Percentiles rank a stretch among this genome's conserved stretches.
phyloP scores from a whole-genome alignment of 192 early-diverging fungal genomes.

The Rhizophagus prolifer region DNA sequence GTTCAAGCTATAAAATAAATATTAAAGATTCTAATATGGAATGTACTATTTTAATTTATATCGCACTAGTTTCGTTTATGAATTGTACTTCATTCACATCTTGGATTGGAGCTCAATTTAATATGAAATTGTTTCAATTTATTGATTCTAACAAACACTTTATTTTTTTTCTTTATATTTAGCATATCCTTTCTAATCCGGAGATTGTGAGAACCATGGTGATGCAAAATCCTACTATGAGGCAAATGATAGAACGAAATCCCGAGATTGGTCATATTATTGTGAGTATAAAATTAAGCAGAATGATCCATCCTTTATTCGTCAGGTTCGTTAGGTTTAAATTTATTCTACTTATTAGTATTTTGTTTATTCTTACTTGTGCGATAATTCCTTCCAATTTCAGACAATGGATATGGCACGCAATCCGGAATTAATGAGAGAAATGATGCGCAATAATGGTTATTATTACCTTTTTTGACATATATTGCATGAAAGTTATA shows the following conservation, averaged over 20 bases:
- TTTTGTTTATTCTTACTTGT: background rate
- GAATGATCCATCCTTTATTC: conserved; percentile 60
- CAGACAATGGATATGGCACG: conserved; percentile 49
- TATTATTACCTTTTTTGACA: background rate
- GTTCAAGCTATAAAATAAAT: background rate
- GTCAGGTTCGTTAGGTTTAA: conserved; percentile 41
- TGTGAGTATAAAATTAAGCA: conserved; percentile 21
- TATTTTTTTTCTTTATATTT: conserved; percentile 1
- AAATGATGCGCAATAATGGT: conserved; percentile 61
- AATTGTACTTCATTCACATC: background rate
- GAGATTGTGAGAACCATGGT: conserved; percentile 60
- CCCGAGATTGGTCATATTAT: conserved; percentile 64
- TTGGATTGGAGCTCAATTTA: conserved; percentile 3
- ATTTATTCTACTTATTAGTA: background rate
- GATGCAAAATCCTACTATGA: conserved; percentile 61
- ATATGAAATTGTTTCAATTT: background rate
- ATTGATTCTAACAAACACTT: background rate
- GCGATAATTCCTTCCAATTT: background rate
- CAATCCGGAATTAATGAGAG: conserved; percentile 63
- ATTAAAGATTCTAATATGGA: background rate
- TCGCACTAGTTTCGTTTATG: background rate
- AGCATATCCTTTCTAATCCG: conserved; percentile 48
- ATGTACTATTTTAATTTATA: background rate
- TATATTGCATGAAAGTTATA: background rate
- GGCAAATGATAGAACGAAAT: conserved; percentile 58